Conservation (phyloP, 495 filamentous ascomycete genomes). For the Xylaria curta region DNA sequence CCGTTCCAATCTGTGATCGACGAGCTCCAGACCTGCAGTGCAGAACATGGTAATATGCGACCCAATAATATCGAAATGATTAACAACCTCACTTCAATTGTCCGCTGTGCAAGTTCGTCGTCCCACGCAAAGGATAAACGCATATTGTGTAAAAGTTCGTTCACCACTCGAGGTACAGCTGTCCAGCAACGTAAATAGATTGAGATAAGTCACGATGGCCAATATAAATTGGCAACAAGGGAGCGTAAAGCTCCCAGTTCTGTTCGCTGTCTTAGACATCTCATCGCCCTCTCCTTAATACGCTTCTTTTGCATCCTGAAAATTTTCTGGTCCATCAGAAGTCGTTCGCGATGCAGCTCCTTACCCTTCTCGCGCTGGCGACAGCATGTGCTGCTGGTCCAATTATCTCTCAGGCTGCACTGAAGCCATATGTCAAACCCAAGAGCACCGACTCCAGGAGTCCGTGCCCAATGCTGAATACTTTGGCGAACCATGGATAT, state of each 20-base stretch:
- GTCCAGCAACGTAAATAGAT: background rate
- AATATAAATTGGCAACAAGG: slow-evolving; percentile 1
- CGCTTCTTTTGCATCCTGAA: background rate
- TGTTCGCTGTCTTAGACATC: background rate
- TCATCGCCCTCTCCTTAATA: background rate
- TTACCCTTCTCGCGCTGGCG: slow-evolving; percentile 8
- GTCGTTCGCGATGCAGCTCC: slow-evolving; percentile 5
- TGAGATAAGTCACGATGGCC: background rate
- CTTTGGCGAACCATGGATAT: slow-evolving; percentile 26
- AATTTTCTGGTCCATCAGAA: background rate
- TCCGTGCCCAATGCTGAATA: slow-evolving; percentile 26
- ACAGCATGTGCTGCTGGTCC: slow-evolving; percentile 12
- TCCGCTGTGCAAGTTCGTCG: background rate
- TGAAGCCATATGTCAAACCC: slow-evolving; percentile 23
- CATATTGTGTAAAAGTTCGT: background rate
- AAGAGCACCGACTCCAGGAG: slow-evolving; percentile 24
- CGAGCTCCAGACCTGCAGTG: background rate
- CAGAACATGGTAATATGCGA: slow-evolving; percentile 12
- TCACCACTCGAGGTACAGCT: background rate
- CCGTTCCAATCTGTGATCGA: background rate
- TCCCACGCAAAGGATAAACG: background rate
- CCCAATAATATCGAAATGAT: slow-evolving; percentile 20
- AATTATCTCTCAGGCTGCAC: background rate
- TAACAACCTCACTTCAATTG: slow-evolving; percentile 16
- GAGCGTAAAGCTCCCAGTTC: background rate